Conservation (phyloP, 2,329 filamentous ascomycete species). For the Penicillium sp. region DNA sequence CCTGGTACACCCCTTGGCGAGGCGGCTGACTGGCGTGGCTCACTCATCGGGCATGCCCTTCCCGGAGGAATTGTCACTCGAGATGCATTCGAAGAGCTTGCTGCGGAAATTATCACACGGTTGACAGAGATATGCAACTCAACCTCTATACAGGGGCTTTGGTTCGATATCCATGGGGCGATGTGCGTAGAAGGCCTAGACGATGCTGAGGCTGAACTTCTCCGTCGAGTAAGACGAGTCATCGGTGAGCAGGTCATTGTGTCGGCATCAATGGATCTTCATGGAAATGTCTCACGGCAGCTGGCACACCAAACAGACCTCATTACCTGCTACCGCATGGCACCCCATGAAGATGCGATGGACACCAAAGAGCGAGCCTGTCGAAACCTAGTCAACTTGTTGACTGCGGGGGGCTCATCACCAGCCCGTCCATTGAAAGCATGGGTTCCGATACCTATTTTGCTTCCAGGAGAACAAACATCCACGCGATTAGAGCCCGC, state of each 20-base stretch:
- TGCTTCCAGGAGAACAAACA: conserved; percentile 54
- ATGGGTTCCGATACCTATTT: conserved; percentile 51
- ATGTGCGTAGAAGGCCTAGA: conserved; percentile 52
- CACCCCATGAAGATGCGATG: conserved; percentile 49
- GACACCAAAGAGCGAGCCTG: conserved; percentile 53
- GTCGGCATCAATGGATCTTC: conserved; percentile 54
- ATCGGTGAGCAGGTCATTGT: conserved; percentile 48
- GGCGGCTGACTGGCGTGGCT: conserved; percentile 48
- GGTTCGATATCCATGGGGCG: conserved; percentile 55
- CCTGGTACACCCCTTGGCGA: conserved; percentile 40
- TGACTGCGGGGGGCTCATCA: conserved; percentile 19
- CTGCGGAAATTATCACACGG: conserved; percentile 40
- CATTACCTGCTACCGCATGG: conserved; percentile 52
- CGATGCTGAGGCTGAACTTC: conserved; percentile 48
- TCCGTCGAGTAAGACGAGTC: conserved; percentile 44
- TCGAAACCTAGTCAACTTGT: conserved; percentile 44
- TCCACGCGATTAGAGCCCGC: conserved; percentile 53
- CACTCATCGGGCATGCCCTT: conserved; percentile 50
- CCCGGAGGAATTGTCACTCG: conserved; percentile 49
- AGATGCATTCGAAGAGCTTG: conserved; percentile 46
- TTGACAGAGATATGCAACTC: conserved; percentile 36
- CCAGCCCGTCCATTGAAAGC: conserved; percentile 47
- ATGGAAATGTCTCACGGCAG: conserved; percentile 51
- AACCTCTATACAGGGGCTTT: conserved; percentile 46
- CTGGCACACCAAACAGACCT: conserved; percentile 50